Evolutionary conservation across 108 stramenopile genomes (phyloP).

Genomic region (Skeletonema tropicum): DNA sequence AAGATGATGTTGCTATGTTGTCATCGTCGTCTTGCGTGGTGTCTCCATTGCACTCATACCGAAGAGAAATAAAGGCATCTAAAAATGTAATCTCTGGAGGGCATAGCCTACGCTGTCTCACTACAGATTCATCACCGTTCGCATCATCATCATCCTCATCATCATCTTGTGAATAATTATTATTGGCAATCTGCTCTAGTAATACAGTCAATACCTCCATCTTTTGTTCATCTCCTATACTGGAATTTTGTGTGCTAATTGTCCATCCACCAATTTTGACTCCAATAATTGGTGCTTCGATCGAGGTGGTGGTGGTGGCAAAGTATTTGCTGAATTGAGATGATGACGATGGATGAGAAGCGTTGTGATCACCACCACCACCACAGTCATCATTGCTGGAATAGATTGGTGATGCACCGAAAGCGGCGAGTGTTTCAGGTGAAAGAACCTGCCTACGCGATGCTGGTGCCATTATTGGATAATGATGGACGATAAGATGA

Average conservation of each 20-base stretch:
- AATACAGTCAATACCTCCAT: conserved; percentile 36
- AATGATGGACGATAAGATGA: not conserved
- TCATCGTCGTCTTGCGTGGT: not conserved
- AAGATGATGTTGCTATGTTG: conserved; percentile 3
- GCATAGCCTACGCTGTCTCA: conserved; percentile 38
- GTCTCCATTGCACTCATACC: conserved; percentile 5
- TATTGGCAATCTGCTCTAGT: conserved; percentile 29
- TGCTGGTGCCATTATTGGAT: not conserved
- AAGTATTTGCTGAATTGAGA: not conserved
- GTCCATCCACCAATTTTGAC: conserved; percentile 33
- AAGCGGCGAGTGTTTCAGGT: conserved; percentile 3
- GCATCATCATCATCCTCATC: conserved; percentile 8
- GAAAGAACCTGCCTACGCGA: not conserved
- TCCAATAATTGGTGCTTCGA: not conserved
- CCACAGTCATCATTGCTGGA: not conserved
- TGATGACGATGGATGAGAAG: not conserved
- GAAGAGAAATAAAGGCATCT: conserved; percentile 54
- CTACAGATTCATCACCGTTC: conserved; percentile 1
- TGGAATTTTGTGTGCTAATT: conserved; percentile 41
- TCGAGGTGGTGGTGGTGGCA: not conserved
- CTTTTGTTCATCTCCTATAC: conserved; percentile 35
- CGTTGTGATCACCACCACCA: not conserved
- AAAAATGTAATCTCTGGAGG: conserved; percentile 84
- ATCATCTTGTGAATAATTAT: not conserved
- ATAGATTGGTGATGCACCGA: conserved; percentile 1